These are phyloP conservation scores for Wickerhamiella qilinensis DNA, from an alignment of 805 yeast genomes.

Conservation along the genomic window DNA sequence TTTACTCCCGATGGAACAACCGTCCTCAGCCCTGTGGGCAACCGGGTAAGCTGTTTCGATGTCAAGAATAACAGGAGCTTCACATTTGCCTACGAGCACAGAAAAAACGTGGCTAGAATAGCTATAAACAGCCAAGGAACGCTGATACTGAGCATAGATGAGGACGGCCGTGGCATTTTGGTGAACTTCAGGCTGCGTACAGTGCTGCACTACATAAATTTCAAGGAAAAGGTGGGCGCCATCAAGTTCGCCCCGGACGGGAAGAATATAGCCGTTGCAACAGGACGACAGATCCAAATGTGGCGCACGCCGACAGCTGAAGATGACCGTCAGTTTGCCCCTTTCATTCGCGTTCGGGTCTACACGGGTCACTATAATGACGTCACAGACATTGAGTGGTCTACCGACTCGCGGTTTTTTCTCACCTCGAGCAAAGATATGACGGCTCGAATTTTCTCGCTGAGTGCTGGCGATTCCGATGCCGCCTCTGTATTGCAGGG, in stretches of 20 bases:
- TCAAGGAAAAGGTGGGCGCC: conserved; percentile 60
- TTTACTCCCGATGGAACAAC: conserved; percentile 77
- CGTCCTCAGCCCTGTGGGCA: conserved; percentile 84
- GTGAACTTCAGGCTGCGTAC: conserved; percentile 72
- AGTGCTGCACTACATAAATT: conserved; percentile 86
- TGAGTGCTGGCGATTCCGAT: conserved; percentile 47
- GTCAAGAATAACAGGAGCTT: conserved; percentile 67
- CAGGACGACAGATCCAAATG: conserved; percentile 68
- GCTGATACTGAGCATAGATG: conserved; percentile 66
- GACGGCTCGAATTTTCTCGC: conserved; percentile 72
- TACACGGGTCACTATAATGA: conserved; percentile 89
- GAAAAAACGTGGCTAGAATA: conserved; percentile 62
- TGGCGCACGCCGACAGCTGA: conserved; percentile 78
- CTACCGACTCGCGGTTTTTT: conserved; percentile 76
- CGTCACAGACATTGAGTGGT: conserved; percentile 69
- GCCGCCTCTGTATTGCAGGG: conserved; percentile 85
- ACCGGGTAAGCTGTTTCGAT: conserved; percentile 79
- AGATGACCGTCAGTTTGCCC: conserved; percentile 88
- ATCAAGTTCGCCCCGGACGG: conserved; percentile 84
- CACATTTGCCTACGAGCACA: conserved; percentile 85
- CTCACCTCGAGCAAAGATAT: conserved; percentile 78
- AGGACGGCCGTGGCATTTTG: conserved; percentile 82
- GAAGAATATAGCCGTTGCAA: conserved; percentile 66
- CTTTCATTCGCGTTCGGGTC: conserved; percentile 77
- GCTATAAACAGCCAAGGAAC: conserved; percentile 77